A percentile compares a stretch with the other conserved stretches of the same genome.
These are phyloP conservation scores for Cercophora newfieldiana DNA, from an alignment of 495 filamentous ascomycete genomes.

Conservation along the genomic window DNA sequence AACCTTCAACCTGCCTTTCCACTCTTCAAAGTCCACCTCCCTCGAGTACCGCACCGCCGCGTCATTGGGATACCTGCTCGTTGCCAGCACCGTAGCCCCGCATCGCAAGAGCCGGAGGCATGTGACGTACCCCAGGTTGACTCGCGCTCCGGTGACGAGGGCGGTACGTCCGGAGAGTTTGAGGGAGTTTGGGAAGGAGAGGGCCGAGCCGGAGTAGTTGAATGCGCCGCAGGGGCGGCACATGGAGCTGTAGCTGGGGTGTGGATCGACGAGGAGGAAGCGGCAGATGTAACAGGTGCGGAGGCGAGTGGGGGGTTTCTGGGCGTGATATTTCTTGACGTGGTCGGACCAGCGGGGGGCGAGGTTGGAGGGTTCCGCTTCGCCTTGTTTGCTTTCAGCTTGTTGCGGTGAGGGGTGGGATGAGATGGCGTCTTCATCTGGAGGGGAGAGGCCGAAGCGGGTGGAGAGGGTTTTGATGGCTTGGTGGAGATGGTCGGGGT, in stretches of 20 bases:
- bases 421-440: background rate
- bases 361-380: background rate
- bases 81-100: conserved; percentile 51
- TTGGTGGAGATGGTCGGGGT: background rate
- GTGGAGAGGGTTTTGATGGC: background rate
- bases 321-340: conserved; percentile 8
- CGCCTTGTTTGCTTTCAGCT: too few species aligned
- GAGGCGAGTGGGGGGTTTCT: conserved; percentile 4
- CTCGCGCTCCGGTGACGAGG: conserved; percentile 50
- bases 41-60: conserved; percentile 40
- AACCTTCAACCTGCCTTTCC: conserved; percentile 38
- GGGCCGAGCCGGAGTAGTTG: conserved; percentile 28
- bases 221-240: conserved; percentile 42
- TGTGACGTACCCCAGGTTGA: conserved; percentile 48
- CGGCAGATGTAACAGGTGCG: conserved; percentile 47
- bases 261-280: conserved; percentile 28
- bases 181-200: conserved; percentile 40
- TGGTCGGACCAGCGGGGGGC: conserved; percentile 2
- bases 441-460: background rate
- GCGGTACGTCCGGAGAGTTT: conserved; percentile 37
- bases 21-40: conserved; percentile 37
- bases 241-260: conserved; percentile 39
- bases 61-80: conserved; percentile 48
- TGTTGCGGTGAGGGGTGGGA: background rate
- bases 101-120: conserved; percentile 47